phyloP scores from a whole-genome alignment of 2,329 filamentous ascomycete species.

The Chaetomium sp. region DNA sequence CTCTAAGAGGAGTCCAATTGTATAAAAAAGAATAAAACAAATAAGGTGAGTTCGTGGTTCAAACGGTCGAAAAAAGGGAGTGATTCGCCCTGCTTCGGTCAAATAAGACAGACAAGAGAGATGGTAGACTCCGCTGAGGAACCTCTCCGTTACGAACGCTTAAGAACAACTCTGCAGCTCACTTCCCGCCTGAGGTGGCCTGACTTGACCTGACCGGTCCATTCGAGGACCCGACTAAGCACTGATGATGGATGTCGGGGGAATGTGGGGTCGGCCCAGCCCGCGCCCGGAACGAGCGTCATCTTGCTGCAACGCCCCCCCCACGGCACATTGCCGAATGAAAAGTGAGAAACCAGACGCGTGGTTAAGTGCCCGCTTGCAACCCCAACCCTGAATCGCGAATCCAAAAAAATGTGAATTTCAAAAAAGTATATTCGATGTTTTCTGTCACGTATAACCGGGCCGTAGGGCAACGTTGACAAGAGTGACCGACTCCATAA shows the following conservation, averaged over 20 bases:
- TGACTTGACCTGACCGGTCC: no score
- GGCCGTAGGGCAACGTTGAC: no score
- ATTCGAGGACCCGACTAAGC: constrained; percentile 5
- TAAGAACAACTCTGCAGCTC: not conserved
- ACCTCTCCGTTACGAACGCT: not conserved
- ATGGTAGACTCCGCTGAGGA: no score
- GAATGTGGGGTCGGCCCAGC: constrained; percentile 11
- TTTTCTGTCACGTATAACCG: not conserved
- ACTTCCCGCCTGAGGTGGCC: not conserved
- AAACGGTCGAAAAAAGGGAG: no score
- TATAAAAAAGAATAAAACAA: no score
- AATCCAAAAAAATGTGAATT: not conserved
- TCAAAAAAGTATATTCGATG: constrained; percentile 3
- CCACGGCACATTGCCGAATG: constrained; percentile 6
- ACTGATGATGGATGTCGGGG: constrained; percentile 10
- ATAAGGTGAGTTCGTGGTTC: no score
- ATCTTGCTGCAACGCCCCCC: constrained; percentile 7
- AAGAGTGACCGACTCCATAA: no score
- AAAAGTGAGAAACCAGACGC: not conserved
- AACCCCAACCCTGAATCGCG: constrained; percentile 14
- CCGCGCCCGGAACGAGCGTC: constrained; percentile 2
- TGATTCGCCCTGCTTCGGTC: no score
- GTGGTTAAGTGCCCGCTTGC: not conserved
- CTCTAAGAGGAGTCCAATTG: no score
- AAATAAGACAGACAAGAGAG: no score